These are phyloP conservation scores for Monilinia laxa DNA, from an alignment of 2,329 filamentous ascomycete genomes.

Conservation along the genomic window DNA sequence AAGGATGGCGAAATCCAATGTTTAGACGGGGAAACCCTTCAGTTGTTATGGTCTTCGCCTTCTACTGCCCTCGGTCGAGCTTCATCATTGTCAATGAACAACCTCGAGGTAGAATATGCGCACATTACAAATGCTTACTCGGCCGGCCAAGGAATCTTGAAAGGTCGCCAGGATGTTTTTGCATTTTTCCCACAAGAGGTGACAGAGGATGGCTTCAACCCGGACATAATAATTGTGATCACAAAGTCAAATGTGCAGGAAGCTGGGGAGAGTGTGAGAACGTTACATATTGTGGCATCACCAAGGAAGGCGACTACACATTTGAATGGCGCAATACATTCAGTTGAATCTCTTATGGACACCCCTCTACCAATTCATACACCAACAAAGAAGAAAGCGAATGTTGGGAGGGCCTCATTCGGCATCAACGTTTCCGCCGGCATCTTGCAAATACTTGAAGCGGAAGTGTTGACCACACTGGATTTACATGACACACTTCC, in stretches of 20 bases:
- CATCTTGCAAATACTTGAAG: conserved; percentile 58
- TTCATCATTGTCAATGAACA: conserved; percentile 41
- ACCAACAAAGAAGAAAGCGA: conserved; percentile 17
- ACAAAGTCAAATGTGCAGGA: conserved; percentile 32
- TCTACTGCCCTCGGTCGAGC: conserved; percentile 40
- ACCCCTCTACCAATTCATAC: conserved; percentile 29
- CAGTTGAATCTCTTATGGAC: conserved; percentile 37
- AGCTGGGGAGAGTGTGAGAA: conserved; percentile 26
- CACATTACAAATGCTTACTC: conserved; percentile 39
- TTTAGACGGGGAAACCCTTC: conserved; percentile 56
- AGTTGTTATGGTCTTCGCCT: conserved; percentile 50
- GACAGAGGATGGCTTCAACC: conserved; percentile 46
- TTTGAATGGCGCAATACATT: conserved; percentile 31
- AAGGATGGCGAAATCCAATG: conserved; percentile 61
- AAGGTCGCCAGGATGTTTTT: conserved; percentile 53
- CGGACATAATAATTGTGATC: conserved; percentile 54
- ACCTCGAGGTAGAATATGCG: conserved; percentile 37
- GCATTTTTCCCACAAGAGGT: conserved; percentile 52
- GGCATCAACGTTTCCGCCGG: conserved; percentile 64
- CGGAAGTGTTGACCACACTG: conserved; percentile 57
- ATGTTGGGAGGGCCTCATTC: conserved; percentile 41
- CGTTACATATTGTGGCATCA: conserved; percentile 38
- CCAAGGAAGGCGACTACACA: conserved; percentile 33
- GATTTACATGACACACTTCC: conserved; percentile 64
- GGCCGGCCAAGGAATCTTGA: conserved; percentile 44